Base-by-base conservation (phyloP, 164 flowering plant species). In the Aristolochia contorta region DNA sequence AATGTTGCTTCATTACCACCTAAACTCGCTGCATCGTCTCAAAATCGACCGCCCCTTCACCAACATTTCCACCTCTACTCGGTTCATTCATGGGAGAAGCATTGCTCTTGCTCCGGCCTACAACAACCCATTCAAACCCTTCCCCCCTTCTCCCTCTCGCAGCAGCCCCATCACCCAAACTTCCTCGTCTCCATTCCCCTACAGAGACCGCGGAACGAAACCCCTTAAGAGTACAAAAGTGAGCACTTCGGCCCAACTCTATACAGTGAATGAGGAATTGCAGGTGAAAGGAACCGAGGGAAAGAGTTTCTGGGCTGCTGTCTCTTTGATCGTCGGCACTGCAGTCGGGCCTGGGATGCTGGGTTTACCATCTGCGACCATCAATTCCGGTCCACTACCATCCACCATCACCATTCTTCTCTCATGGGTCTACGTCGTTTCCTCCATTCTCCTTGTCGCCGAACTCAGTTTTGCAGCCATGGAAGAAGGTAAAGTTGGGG, bases 261-360 rank as follows among this genome's bases (percentile, higher is more conserved):
- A 2, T 22, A 18, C 12, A n/a, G 54, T 1, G 54, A 16, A 8
- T 50, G 54, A 50, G 54, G 54, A 16, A 48, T 3, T 18, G 10
- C 19, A 46, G 30, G 49, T 43, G 54, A 30, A 47, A 47, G 63
- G 23, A 25, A 33, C 22, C 10, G 43, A 3, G 51, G 58, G 10
- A 20, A 81, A 75, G 72, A 81, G 67, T 55, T 85, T 83, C 77
- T 85, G 87, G 91, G 91, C 71, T 65, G 86, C 86, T 27, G 84
- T 81, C 43, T 70, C 77, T 72, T 66, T 85, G 75, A 81, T 85
- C 57, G 56, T 85, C 25, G 87, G 91, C 54, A 81, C 91, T 14
- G 91, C 87, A 6, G 87, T 85, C 6, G 87, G 91, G 22, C 91
- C 91, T 33, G 86, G 91, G 51, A 85, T 85, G 87, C 70, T 85